Percentiles rank a stretch among this genome's conserved stretches.
phyloP scores from a whole-genome alignment of 163 green algal genomes.

The Scenedesmus sp. region DNA sequence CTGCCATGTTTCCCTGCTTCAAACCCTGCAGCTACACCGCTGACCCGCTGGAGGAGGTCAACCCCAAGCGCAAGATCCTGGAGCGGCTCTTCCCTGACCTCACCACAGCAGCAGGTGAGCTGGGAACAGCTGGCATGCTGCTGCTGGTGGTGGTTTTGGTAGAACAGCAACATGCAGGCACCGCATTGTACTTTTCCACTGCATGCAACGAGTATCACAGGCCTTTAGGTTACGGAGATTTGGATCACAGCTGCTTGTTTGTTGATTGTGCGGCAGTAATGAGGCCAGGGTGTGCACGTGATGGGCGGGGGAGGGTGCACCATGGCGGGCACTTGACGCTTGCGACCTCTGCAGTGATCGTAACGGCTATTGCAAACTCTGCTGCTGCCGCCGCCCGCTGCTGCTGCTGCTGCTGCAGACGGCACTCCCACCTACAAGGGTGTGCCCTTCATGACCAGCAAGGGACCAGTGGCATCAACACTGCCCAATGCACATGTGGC shows the following conservation, averaged over 20 bases:
- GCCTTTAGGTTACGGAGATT: no score
- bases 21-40: constrained; percentile 20
- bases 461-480: constrained; percentile 74
- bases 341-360: neutral
- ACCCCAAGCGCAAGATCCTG: constrained; percentile 97
- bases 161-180: no score
- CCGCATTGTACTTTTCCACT: no score
- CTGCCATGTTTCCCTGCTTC: neutral
- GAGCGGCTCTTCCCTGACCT: constrained; percentile 88
- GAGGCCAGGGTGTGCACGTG: neutral
- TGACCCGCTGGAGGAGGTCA: constrained; percentile 85
- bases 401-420: constrained; percentile 53
- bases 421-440: constrained; percentile 84
- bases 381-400: neutral
- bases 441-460: constrained; percentile 81
- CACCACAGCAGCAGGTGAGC: constrained; percentile 69
- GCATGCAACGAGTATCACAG: no score
- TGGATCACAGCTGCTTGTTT: no score
- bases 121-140: no score
- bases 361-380: neutral
- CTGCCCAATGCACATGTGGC: constrained; percentile 68
- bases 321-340: neutral
- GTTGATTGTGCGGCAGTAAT: no score
- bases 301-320: neutral
- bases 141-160: no score